phyloP scores from a whole-genome alignment of 495 filamentous ascomycete genomes.

The Penicillium mononematosum region DNA sequence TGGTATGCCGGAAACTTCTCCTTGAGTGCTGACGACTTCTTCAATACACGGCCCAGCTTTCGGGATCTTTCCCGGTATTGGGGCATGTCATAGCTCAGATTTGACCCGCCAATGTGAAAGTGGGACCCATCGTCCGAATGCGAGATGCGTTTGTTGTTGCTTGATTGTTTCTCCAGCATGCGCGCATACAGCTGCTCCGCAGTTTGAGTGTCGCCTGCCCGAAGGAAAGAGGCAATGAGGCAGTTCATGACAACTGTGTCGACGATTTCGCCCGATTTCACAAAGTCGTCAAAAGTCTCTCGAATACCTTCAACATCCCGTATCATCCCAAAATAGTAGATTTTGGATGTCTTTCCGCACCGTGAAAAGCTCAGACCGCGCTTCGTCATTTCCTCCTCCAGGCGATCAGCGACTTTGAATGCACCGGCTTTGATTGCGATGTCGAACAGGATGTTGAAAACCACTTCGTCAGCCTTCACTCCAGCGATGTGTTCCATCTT shows the following conservation, averaged over 20 bases:
- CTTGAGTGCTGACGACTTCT: constrained; percentile 33
- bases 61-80: constrained; percentile 33
- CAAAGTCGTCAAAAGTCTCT: constrained; percentile 69
- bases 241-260: constrained; percentile 86
- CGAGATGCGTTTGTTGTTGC: constrained; percentile 7
- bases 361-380: constrained; percentile 66
- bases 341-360: constrained; percentile 71
- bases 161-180: constrained; percentile 60
- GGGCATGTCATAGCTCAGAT: constrained; percentile 12
- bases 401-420: constrained; percentile 75
- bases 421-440: constrained; percentile 81
- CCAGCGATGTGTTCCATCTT: constrained; percentile 78
- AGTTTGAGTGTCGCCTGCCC: constrained; percentile 64
- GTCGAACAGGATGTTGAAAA: constrained; percentile 91
- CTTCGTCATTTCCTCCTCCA: constrained; percentile 73
- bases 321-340: constrained; percentile 77
- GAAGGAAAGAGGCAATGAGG: constrained; percentile 74
- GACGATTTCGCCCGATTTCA: constrained; percentile 78
- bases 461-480: constrained; percentile 63
- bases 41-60: constrained; percentile 39
- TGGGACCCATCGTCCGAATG: neutral
- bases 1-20: constrained; percentile 32
- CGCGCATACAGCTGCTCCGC: constrained; percentile 77
- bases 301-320: constrained; percentile 67
- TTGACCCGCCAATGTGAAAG: neutral